Percentiles rank a stretch among this genome's conserved stretches.
Conservation (phyloP, 148 eudicot genomes). For the Chenopodium quinoa region DNA sequence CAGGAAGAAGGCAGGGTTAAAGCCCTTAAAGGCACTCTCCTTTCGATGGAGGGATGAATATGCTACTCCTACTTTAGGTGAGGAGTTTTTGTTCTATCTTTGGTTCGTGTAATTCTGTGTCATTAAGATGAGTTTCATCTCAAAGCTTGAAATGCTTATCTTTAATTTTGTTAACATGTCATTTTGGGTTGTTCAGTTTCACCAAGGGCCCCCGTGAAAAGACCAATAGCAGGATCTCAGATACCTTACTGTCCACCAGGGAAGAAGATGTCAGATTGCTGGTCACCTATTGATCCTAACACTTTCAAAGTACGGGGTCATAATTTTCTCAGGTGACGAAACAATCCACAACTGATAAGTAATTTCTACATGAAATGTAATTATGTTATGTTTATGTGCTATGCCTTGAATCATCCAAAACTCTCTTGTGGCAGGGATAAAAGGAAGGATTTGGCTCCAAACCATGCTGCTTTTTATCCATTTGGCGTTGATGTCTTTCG, state of each 20-base stretch:
- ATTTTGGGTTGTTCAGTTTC: slow-evolving; percentile 40
- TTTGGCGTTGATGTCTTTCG: slow-evolving; percentile 85
- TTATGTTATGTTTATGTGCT: neutral
- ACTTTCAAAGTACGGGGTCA: slow-evolving; percentile 78
- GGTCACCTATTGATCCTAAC: slow-evolving; percentile 81
- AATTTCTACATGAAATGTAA: neutral
- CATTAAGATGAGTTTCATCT: neutral
- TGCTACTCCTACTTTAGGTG: slow-evolving; percentile 49
- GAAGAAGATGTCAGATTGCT: slow-evolving; percentile 76
- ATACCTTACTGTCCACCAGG: slow-evolving; percentile 72
- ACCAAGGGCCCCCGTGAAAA: slow-evolving; percentile 68
- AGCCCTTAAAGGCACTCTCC: slow-evolving; percentile 38
- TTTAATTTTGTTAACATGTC: neutral
- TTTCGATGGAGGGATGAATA: slow-evolving; percentile 65
- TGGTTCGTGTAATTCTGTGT: neutral
- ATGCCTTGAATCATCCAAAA: neutral
- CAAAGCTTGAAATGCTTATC: neutral
- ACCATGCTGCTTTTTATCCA: slow-evolving; percentile 67
- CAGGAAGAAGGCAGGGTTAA: slow-evolving; percentile 39
- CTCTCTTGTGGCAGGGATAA: slow-evolving; percentile 56
- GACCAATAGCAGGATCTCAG: slow-evolving; percentile 88
- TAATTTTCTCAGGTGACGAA: slow-evolving; percentile 62
- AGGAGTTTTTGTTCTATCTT: slow-evolving; percentile 6
- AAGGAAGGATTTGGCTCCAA: slow-evolving; percentile 78
- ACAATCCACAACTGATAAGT: neutral